Evolutionary conservation across 805 yeast genomes (phyloP), one percentile per base, ranked within the genome.

Genomic region (Barnettozyma pratensis): DNA sequence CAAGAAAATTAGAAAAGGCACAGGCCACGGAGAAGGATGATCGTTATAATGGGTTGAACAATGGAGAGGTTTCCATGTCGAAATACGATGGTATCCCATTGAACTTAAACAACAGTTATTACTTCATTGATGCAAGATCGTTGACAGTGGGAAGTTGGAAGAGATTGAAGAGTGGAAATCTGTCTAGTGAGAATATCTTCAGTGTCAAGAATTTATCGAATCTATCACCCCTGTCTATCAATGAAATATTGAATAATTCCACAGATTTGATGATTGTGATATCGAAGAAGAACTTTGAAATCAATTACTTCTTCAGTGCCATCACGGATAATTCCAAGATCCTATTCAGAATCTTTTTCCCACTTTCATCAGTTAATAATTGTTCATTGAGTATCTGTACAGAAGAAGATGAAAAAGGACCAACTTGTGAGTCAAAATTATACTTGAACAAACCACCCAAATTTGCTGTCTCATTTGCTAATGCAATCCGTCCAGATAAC

Each of bases 91-190:
- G 62, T 34, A 67, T 77, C 5, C 85, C 86, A 2, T 67, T 80
- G 35, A 76, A 72, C 38, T 63, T 79, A 39, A 86, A 85, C 60
- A 85, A 81, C 46, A 79, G 81, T 53, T 86, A 86, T 62, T 77
- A 79, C 58, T 79, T 84, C 51, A 75, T 85, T 30, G 90, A 86
- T 57, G 76, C 86, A 54, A 71, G 76, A 40, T 80, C 87, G 8
- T 71, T 86, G 8, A 77, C 85, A 0, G 91, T 86, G 28, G 94
- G 94, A 0, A 73, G 83, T 35, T 87, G 95, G 95, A 90, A 85
- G 64, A 69, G 95, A 55, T 76, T 84, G 53, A 81, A 81, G 60
- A 75, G 84, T 36, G 94, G 94, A 1, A 70, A 74, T 47, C 66
- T 73, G 38, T 56, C 58, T 46, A 67, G 44, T 52, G 66, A 63